These are phyloP conservation scores for Colletotrichum musae DNA, from an alignment of 2,329 filamentous ascomycete genomes.

Conservation along the genomic window DNA sequence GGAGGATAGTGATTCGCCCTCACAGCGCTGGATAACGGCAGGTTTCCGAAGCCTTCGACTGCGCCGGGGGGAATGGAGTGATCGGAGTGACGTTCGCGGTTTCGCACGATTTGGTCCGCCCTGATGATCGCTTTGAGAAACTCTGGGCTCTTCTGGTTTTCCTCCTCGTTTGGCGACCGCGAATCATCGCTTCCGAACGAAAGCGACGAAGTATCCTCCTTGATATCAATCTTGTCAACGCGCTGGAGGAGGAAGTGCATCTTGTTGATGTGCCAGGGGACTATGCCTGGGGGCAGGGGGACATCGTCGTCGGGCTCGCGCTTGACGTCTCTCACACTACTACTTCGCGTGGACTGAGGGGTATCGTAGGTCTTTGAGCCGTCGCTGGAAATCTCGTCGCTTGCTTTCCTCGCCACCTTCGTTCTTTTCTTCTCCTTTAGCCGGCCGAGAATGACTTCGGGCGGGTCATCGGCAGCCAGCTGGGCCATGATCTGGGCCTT, in stretches of 20 bases:
- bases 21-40: conserved; percentile 25
- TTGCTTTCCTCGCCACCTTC: not conserved
- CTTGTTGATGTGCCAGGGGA: conserved; percentile 27
- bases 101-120: not conserved
- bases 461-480: conserved; percentile 9
- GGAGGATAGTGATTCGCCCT: conserved; percentile 30
- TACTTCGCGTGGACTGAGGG: not conserved
- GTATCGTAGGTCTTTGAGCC: not conserved
- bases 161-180: not conserved
- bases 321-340: not conserved
- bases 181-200: not conserved
- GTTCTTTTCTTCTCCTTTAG: not conserved
- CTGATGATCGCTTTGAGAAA: conserved; percentile 7
- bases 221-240: conserved; percentile 18
- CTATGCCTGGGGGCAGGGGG: not conserved
- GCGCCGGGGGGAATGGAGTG: conserved; percentile 20
- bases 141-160: conserved; percentile 10
- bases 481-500: conserved; percentile 18
- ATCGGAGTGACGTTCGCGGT: not conserved
- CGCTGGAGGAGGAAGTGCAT: conserved; percentile 30
- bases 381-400: not conserved
- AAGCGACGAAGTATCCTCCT: not conserved
- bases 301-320: conserved; percentile 1
- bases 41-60: conserved; percentile 31
- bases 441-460: conserved; percentile 11